Base-by-base conservation (phyloP, 2,329 filamentous ascomycete genomes). In the Thielaviopsis punctulata region DNA sequence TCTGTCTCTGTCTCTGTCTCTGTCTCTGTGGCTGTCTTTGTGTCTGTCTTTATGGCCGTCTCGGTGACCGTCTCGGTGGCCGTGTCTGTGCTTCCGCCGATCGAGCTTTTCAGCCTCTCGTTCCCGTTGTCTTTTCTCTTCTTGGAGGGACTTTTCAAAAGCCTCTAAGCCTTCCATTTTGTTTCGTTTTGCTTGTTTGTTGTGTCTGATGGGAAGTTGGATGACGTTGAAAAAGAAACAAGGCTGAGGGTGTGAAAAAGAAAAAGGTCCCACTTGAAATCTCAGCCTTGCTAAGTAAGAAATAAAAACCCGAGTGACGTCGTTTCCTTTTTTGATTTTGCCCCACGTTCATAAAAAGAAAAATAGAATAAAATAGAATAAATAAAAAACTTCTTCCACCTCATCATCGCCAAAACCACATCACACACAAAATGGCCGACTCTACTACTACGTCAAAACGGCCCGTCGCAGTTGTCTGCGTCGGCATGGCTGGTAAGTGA, bases 401-500 rank as follows among this genome's bases (percentile, higher is more conserved):
- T n/a, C n/a, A n/a, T n/a, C n/a, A n/a, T n/a, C n/a, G 23, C 18
- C 18, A 47, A 12, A 33, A 18, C 21, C 10, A 23, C 27, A 48
- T 30, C 27, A 18, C 24, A 9, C 21, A 4, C 21, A 52, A 25
- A 48, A 52, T 52, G 51, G 22, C 45, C 10, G 18, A 30, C 39
- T 33, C 43, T 46, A n/a, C 43, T 15, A 2, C 45, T 27, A 9
- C 51, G 22, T 5, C 50, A n/a, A 50, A 57, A 5, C 56, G 56
- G 13, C 85, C 87, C 41, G 81, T 86, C 45, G 79, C 86, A 56
- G 82, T 98, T 55, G 88, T 96, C 61, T 95, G 89, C 66, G 82
- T 98, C 48, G 92, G 92, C 72, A 96, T 96, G 90, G 92, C 92
- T 61, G 90, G 82, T 82, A 68, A 62, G 70, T 59, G 21, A 19